These are phyloP conservation scores for Pichia kluyveri DNA, from an alignment of 805 yeast species.

Conservation along the genomic window DNA sequence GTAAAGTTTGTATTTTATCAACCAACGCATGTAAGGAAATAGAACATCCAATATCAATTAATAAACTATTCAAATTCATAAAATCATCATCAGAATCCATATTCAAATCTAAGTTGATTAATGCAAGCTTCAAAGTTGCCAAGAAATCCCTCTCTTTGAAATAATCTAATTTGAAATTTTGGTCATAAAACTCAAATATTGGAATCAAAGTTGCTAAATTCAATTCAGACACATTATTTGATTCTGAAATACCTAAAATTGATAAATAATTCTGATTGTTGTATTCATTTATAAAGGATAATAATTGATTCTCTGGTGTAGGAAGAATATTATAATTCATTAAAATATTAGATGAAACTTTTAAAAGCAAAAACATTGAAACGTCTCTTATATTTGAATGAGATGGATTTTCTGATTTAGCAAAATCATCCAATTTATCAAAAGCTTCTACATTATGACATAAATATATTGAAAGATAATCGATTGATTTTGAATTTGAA, in stretches of 20 bases:
- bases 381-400: constrained; percentile 1
- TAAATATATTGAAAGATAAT: constrained; percentile 1
- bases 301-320: not conserved
- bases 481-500: not conserved
- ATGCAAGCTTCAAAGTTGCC: constrained; percentile 13
- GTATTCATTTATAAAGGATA: constrained; percentile 2
- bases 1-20: constrained; percentile 19
- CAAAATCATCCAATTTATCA: not conserved
- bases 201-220: constrained; percentile 15
- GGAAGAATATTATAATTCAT: constrained; percentile 5
- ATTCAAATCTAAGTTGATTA: constrained; percentile 14
- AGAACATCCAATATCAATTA: constrained; percentile 27
- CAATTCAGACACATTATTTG: constrained; percentile 8
- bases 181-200: constrained; percentile 25
- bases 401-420: not conserved
- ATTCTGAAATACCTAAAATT: constrained; percentile 15
- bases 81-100: constrained; percentile 15
- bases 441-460: not conserved
- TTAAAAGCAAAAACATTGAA: constrained; percentile 5
- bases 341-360: not conserved
- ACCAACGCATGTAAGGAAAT: constrained; percentile 27
- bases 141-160: constrained; percentile 15
- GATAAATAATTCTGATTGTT: constrained; percentile 3
- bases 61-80: constrained; percentile 13
- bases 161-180: constrained; percentile 21